These are phyloP conservation scores for Oryza glumipatula DNA, from an alignment of 176 grass and related monocot genomes.

Conservation along the genomic window DNA sequence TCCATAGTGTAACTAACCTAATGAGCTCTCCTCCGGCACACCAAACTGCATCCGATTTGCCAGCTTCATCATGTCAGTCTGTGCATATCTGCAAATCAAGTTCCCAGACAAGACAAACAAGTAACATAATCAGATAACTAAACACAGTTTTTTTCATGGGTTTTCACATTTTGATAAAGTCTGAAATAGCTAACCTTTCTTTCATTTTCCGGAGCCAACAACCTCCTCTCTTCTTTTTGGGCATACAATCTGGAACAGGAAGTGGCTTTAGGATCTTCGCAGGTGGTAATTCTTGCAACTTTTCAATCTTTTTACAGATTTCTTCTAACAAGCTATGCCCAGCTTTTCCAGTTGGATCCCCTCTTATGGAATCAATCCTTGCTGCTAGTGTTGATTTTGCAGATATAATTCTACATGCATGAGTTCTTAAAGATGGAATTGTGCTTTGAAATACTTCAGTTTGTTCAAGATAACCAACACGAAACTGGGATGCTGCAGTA, in stretches of 20 bases:
- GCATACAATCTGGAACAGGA: conserved; percentile 69
- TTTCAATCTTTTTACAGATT: conserved; percentile 70
- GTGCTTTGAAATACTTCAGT: conserved; percentile 84
- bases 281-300: conserved; percentile 81
- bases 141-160: neutral
- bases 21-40: conserved; percentile 79
- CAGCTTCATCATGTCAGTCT: conserved; percentile 88
- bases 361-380: conserved; percentile 74
- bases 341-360: conserved; percentile 81
- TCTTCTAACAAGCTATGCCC: conserved; percentile 70
- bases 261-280: conserved; percentile 81
- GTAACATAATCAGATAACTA: neutral
- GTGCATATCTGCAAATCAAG: conserved; percentile 66
- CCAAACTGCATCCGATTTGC: conserved; percentile 84
- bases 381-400: conserved; percentile 81
- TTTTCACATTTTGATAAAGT: neutral
- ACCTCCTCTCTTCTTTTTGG: conserved; percentile 86
- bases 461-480: conserved; percentile 82
- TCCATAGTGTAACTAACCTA: conserved; percentile 47
- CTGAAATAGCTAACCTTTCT: conserved; percentile 60
- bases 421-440: conserved; percentile 61
- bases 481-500: conserved; percentile 64
- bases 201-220: conserved; percentile 76
- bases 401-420: conserved; percentile 66
- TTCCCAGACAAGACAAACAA: neutral